Base-by-base conservation (phyloP, 2,329 filamentous ascomycete genomes). In the Rhexocercosporidium sp. region DNA sequence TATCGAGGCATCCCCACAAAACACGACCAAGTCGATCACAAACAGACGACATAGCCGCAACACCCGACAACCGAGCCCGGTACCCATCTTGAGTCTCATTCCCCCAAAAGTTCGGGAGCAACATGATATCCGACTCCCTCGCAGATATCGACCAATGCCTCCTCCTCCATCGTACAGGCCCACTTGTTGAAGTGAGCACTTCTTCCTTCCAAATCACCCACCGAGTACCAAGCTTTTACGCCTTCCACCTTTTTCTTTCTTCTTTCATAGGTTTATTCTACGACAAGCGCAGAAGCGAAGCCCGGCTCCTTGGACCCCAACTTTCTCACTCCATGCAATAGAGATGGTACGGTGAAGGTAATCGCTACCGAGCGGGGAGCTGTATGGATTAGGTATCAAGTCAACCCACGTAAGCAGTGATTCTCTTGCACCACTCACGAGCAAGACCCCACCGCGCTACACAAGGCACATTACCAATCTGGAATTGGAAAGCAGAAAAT, bases 391-490 rank as follows among this genome's bases (percentile, higher is more conserved):
- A n/a, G n/a, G n/a, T 39, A 41, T 27, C n/a, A 39, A 57, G 54
- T 41, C 54, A 57, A 57, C 54, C 54, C 54, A 57, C 54, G 54
- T 57, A 57, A 57, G 54, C 54, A 37, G 20, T 14, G 31, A 39
- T 4, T 1, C 54, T 41, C 34, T 57, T n/a, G 34, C 54, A 57
- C 54, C 34, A 57, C 54, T 57, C 34, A 57, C 2, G 54, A 25
- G 31, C 54, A 25, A 41, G n/a, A 41, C 54, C 34, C 31, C 31
- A 25, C 14, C 31, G 7, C 11, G 25, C 34, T 11, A 31, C 31
- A 22, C 39, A 34, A 57, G 39, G 18, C 39, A 54, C 27, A 53
- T 53, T 53, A 53, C 49, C 25, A 53, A 37, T 39, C 20, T n/a
- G n/a, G 54, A 57, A 18, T 39, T 31, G 37, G 12, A 41, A 57